Conservation (phyloP, 192 early-diverging fungal genomes). For the Linderina pennispora region DNA sequence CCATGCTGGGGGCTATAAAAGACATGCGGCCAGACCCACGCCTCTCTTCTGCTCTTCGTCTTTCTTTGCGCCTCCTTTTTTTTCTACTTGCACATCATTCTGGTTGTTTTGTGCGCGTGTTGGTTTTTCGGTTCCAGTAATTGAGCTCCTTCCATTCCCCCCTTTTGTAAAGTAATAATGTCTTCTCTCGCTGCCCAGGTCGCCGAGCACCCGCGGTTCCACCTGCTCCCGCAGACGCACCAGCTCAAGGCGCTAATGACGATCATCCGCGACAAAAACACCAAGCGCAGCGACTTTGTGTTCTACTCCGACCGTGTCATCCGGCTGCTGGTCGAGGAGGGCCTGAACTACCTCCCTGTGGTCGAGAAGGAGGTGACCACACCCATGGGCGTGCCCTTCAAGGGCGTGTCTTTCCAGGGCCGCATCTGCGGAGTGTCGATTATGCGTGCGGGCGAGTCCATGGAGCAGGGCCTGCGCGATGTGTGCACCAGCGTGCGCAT, state of each 20-base stretch:
- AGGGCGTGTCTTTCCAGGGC: constrained; percentile 75
- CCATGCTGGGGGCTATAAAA: too few relatives aligned
- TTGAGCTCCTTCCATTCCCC: too few relatives aligned
- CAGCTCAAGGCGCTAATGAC: constrained; percentile 78
- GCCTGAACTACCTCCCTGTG: constrained; percentile 87
- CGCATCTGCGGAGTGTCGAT: constrained; percentile 93
- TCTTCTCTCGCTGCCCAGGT: neutral
- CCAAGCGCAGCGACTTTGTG: constrained; percentile 85
- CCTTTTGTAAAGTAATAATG: too few relatives aligned
- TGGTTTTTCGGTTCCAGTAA: too few relatives aligned
- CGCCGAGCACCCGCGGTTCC: constrained; percentile 50
- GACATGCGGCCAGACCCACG: too few relatives aligned
- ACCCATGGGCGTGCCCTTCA: constrained; percentile 65
- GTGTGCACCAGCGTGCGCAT: constrained; percentile 86
- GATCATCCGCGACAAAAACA: constrained; percentile 76
- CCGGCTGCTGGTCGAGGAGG: constrained; percentile 88
- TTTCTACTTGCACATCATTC: too few relatives aligned
- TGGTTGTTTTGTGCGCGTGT: too few relatives aligned
- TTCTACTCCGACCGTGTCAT: constrained; percentile 88
- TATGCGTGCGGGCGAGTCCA: constrained; percentile 95
- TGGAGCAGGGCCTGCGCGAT: constrained; percentile 79
- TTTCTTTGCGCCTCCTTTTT: too few relatives aligned
- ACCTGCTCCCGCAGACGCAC: constrained; percentile 62
- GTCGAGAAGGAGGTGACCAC: constrained; percentile 72
- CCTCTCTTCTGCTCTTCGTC: too few relatives aligned